Percentiles rank a stretch among this genome's conserved stretches.
These are phyloP conservation scores for Myrica gale DNA, from an alignment of 306 rosid genomes.

Conservation along the genomic window DNA sequence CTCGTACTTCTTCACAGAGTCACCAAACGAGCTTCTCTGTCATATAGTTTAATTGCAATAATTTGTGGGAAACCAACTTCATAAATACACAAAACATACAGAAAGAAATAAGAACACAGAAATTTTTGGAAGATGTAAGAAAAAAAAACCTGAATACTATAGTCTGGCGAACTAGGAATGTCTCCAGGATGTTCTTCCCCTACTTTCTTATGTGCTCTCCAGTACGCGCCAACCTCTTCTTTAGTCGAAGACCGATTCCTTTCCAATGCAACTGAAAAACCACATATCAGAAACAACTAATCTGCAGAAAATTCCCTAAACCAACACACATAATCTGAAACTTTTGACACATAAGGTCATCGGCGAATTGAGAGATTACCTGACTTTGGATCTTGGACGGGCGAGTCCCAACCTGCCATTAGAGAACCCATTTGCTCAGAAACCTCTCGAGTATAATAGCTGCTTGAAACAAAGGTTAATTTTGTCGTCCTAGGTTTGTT, in stretches of 20 bases:
- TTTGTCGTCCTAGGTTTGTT: neutral
- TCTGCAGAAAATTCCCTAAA: neutral
- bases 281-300: neutral
- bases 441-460: no score
- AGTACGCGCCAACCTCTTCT: slow-evolving; percentile 55
- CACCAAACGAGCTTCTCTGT: slow-evolving; percentile 23
- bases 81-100: neutral
- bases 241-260: slow-evolving; percentile 62
- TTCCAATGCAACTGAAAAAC: slow-evolving; percentile 31
- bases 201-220: slow-evolving; percentile 50
- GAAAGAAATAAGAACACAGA: neutral
- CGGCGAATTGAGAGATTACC: slow-evolving; percentile 26
- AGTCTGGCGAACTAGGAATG: slow-evolving; percentile 30
- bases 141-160: slow-evolving; percentile 36
- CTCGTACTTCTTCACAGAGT: slow-evolving; percentile 28
- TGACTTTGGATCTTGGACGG: slow-evolving; percentile 39
- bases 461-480: neutral
- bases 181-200: slow-evolving; percentile 57
- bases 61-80: neutral
- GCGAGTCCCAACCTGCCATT: slow-evolving; percentile 77
- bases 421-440: slow-evolving; percentile 70
- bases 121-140: no score
- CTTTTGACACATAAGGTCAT: neutral
- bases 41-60: neutral
- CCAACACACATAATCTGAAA: neutral